Percentiles rank a stretch among this genome's conserved stretches.
Evolutionary conservation across 139 green algal genomes (phyloP).

Genomic region (Chlamydomonas sphaeroides): DNA sequence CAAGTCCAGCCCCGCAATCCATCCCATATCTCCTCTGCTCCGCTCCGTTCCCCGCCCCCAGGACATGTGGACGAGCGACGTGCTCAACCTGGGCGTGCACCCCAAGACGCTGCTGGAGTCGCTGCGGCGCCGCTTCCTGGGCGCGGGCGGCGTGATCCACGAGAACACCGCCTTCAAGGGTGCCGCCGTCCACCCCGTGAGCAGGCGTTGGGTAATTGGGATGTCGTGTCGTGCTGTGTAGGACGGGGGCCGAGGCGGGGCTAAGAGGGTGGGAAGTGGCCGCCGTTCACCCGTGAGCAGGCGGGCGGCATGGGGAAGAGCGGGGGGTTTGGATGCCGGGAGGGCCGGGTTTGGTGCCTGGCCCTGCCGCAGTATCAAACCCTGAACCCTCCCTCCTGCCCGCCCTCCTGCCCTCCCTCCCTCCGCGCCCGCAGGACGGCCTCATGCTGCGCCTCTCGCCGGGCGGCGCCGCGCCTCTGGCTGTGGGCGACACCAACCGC

Average conservation of each 20-base stretch:
- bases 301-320: too few relatives aligned
- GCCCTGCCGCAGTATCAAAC: too few relatives aligned
- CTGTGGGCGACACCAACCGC: constrained; percentile 66
- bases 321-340: too few relatives aligned
- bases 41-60: neutral
- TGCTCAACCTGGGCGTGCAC: constrained; percentile 85
- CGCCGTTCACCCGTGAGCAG: too few relatives aligned
- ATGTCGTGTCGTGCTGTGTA: too few relatives aligned
- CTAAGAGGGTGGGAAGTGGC: too few relatives aligned
- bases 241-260: too few relatives aligned
- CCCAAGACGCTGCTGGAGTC: constrained; percentile 56
- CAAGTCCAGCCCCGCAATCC: too few relatives aligned
- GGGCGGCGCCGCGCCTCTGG: constrained; percentile 37
- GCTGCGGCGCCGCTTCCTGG: constrained; percentile 56
- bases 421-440: constrained; percentile 55
- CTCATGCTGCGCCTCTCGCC: constrained; percentile 44
- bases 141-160: constrained; percentile 58
- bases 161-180: constrained; percentile 68
- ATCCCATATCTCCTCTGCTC: too few relatives aligned
- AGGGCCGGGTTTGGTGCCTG: too few relatives aligned
- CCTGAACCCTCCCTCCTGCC: too few relatives aligned
- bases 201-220: neutral
- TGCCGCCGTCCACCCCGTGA: constrained; percentile 23
- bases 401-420: too few relatives aligned
- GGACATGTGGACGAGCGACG: constrained; percentile 69